Percentiles rank a stretch among this genome's conserved stretches.
Conservation (phyloP, 139 green algal species). For the Haematococcus sp. region DNA sequence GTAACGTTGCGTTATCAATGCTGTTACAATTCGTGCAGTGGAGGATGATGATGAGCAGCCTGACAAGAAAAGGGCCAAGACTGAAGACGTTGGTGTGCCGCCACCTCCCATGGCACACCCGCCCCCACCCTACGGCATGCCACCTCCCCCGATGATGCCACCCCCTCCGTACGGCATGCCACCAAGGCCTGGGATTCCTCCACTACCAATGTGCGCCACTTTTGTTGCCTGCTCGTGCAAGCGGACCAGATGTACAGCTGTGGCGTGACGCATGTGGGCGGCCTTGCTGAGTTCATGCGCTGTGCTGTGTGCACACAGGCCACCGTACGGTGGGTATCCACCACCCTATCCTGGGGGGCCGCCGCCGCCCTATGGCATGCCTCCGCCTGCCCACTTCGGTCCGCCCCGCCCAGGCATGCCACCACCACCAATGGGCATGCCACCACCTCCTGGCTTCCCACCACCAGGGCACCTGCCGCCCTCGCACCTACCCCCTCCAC, state of each 20-base stretch:
- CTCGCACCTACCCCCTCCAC: not conserved
- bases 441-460: not conserved
- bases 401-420: not conserved
- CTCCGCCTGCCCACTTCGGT: slow-evolving; percentile 3
- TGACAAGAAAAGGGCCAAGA: slow-evolving; percentile 9
- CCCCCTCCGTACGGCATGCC: not conserved
- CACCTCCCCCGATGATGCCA: slow-evolving; percentile 6
- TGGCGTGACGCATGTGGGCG: too few relatives aligned
- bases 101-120: not conserved
- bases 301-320: too few relatives aligned
- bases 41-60: slow-evolving; percentile 14
- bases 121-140: not conserved
- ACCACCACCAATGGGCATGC: not conserved
- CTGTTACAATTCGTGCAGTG: not conserved
- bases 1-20: too few relatives aligned
- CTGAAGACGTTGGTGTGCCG: slow-evolving; percentile 16
- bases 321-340: too few relatives aligned
- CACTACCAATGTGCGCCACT: too few relatives aligned
- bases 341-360: too few relatives aligned
- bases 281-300: too few relatives aligned
- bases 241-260: too few relatives aligned
- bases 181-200: not conserved
- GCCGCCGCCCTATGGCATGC: slow-evolving; percentile 12
- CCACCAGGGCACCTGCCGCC: slow-evolving; percentile 2
- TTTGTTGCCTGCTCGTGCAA: too few relatives aligned